Percentiles rank a stretch among this genome's conserved stretches.
Conservation (phyloP, 192 early-diverging fungal species). For the Blastocladiella britannica region DNA sequence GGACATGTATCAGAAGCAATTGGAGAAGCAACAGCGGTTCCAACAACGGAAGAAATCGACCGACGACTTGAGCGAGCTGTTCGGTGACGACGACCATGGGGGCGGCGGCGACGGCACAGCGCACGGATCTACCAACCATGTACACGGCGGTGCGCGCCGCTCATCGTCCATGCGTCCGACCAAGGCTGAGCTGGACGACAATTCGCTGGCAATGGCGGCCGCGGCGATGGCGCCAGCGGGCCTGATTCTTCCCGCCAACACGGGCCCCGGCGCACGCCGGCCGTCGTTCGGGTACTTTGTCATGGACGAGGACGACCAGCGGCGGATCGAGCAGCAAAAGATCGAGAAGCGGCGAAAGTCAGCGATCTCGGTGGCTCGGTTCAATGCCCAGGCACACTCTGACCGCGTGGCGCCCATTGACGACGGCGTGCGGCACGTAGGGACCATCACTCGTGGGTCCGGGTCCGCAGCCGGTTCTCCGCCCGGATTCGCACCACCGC, state of each 20-base stretch:
- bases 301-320: neutral
- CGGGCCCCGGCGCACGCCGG: neutral
- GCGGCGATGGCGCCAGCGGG: neutral
- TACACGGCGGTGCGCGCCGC: neutral
- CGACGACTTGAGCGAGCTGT: neutral
- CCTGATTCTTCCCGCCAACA: neutral
- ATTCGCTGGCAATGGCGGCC: too few species aligned
- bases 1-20: conserved; percentile 9
- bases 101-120: neutral
- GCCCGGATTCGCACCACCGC: too few species aligned
- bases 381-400: too few species aligned
- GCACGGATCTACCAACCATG: neutral
- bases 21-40: neutral
- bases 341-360: neutral
- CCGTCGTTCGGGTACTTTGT: conserved; percentile 1
- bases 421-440: neutral
- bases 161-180: too few species aligned
- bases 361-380: too few species aligned
- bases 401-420: neutral
- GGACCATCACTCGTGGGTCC: neutral
- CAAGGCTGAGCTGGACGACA: too few species aligned
- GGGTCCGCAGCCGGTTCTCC: too few species aligned
- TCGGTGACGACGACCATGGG: too few species aligned
- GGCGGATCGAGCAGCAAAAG: neutral
- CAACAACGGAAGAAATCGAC: neutral